These are phyloP conservation scores for Aureobasidium uvarum DNA, from an alignment of 2,329 filamentous ascomycete species.

Conservation along the genomic window DNA sequence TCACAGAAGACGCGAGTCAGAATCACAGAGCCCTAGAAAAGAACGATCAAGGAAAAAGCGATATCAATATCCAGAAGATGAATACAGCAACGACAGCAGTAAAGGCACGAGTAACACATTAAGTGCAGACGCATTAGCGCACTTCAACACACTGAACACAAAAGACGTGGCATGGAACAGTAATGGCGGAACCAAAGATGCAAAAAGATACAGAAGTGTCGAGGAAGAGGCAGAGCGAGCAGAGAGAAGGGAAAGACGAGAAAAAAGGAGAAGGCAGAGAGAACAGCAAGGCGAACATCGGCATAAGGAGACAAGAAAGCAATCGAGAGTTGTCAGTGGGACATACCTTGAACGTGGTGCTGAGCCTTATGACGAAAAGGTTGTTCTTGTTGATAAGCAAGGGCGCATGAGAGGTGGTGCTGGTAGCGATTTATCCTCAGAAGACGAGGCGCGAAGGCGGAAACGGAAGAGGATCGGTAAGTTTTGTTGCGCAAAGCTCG, in stretches of 20 bases:
- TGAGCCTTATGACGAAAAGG: conserved; percentile 43
- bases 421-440: conserved; percentile 34
- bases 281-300: conserved; percentile 19
- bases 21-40: conserved; percentile 5
- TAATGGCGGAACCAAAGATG: conserved; percentile 16
- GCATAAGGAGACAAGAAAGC: conserved; percentile 31
- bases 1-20: neutral
- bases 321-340: conserved; percentile 47
- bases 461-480: conserved; percentile 60
- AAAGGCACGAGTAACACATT: conserved; percentile 39
- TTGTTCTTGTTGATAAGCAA: conserved; percentile 41
- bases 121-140: conserved; percentile 61
- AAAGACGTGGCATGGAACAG: conserved; percentile 23
- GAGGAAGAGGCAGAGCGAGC: conserved; percentile 23
- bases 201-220: conserved; percentile 17
- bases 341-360: conserved; percentile 44
- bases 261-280: conserved; percentile 48
- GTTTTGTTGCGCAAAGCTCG: conserved; percentile 33
- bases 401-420: conserved; percentile 46
- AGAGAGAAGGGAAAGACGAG: conserved; percentile 34
- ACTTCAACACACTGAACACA: conserved; percentile 54
- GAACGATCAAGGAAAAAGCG: conserved; percentile 3
- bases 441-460: conserved; percentile 44
- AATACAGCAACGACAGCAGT: neutral
- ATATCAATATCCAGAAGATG: neutral